Evolutionary conservation across 768 basidiomycete species (phyloP).

Genomic region (Leccinellum rugosiceps): DNA sequence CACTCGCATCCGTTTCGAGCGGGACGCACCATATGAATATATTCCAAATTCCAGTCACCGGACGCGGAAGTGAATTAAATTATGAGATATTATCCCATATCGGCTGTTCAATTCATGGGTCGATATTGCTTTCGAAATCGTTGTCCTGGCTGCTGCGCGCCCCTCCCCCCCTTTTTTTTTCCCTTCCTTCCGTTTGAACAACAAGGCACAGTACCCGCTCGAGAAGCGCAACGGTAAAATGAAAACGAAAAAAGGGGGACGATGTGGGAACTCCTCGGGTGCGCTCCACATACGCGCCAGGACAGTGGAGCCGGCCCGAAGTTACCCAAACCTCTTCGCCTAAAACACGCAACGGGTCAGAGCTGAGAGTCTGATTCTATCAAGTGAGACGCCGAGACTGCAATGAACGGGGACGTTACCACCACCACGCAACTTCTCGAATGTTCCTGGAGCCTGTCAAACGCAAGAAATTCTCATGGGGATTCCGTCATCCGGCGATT

Average conservation of each 20-base stretch:
- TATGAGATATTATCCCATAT: constrained; percentile 15
- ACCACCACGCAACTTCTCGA: background rate
- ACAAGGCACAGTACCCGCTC: constrained; percentile 4
- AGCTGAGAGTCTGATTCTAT: background rate
- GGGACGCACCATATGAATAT: constrained; percentile 5
- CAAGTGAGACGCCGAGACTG: background rate
- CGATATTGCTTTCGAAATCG: background rate
- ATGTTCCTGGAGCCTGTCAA: constrained; percentile 10
- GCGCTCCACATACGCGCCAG: background rate
- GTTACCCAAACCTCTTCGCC: background rate
- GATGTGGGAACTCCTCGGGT: background rate
- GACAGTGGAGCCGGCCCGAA: constrained; percentile 10
- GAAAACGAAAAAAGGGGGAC: background rate
- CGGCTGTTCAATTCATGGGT: background rate
- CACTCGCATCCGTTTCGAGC: constrained; percentile 19
- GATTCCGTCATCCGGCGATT: constrained; percentile 16
- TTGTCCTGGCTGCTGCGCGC: background rate
- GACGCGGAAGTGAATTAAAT: constrained; percentile 7
- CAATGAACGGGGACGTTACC: background rate
- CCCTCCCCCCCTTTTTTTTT: background rate
- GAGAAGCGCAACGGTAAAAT: background rate
- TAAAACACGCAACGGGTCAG: background rate
- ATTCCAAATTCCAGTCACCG: constrained; percentile 9
- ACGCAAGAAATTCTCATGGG: constrained; percentile 7
- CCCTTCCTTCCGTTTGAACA: background rate